Base-by-base conservation (phyloP, 2,329 filamentous ascomycete genomes). In the Thielaviopsis populi region DNA sequence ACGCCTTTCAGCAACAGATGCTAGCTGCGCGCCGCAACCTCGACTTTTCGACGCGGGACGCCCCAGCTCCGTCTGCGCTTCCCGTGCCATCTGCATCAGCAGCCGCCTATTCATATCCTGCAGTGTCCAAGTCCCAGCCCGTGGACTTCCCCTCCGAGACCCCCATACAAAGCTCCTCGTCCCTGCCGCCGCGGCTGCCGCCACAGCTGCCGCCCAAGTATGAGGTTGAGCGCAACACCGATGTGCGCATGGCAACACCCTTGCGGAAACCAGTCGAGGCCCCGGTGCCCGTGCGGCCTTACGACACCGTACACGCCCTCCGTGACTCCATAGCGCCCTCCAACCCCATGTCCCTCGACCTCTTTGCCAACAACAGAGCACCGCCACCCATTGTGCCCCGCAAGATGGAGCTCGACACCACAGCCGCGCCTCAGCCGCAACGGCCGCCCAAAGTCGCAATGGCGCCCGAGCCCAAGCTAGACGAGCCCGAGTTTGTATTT, bases 401-500 rank as follows among this genome's bases (percentile, higher is more conserved):
- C 11, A 64, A 64, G n/a, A 22, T 64, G 17, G 41, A 65, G 40
- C 50, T 65, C 17, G 63, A 65, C 15, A n/a, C 63, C 3, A n/a
- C 50, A 4, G 40, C 59, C 3, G 40, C 37, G 2, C n/a, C 11
- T 24, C 46, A 48, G 11, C 63, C 63, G 37, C 40, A 56, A n/a
- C 63, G 61, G 13, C 64, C 63, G 27, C 62, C 65, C 15, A 64
- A 66, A 11, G 37, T 58, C 19, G 42, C 63, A n/a, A 42, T 56
- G 17, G 59, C 33, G 15, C 24, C 56, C n/a, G 62, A 61, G 22
- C 56, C 65, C 24, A 33, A 65, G 19, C 46, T 33, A 4, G 42
- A 80, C 67, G 79, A 83, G 73, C 74, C 85, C 65, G 73, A 83
- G 59, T 87, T 89, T 69, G 90, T 88, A 13, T 95, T 95, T 77